Evolutionary conservation across 2,329 filamentous ascomycete genomes (phyloP).

Genomic region (Colletotrichum phormii): DNA sequence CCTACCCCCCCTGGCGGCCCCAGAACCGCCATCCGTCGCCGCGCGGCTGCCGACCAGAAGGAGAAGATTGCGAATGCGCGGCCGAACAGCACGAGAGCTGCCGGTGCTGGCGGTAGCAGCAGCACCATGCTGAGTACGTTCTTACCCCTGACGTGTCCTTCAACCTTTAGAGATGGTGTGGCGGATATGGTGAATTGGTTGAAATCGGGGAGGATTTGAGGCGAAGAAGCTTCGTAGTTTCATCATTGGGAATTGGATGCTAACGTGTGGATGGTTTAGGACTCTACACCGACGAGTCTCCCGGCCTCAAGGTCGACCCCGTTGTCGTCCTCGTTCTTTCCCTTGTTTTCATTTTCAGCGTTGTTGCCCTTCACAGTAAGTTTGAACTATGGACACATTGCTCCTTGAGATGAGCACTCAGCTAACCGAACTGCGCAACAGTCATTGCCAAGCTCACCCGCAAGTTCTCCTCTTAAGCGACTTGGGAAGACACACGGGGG

Average conservation of each 20-base stretch:
- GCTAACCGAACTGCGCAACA: slow-evolving; percentile 51
- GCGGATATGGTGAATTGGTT: not conserved
- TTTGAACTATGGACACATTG: slow-evolving; percentile 38
- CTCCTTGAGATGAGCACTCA: not conserved
- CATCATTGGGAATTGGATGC: slow-evolving; percentile 5
- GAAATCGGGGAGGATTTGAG: not conserved
- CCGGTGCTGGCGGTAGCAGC: slow-evolving; percentile 94
- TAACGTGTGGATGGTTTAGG: slow-evolving; percentile 59
- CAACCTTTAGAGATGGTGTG: not conserved
- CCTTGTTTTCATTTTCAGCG: slow-evolving; percentile 98
- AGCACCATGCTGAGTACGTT: slow-evolving; percentile 97
- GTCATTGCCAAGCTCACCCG: slow-evolving; percentile 96
- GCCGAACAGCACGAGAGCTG: slow-evolving; percentile 90
- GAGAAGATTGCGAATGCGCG: slow-evolving; percentile 95
- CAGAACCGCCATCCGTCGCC: slow-evolving; percentile 93
- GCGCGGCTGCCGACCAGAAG: slow-evolving; percentile 96
- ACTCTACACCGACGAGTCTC: slow-evolving; percentile 98
- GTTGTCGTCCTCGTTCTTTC: slow-evolving; percentile 97
- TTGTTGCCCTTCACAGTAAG: slow-evolving; percentile 97
- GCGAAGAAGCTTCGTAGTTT: not conserved
- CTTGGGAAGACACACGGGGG: not conserved
- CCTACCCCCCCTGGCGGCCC: slow-evolving; percentile 92
- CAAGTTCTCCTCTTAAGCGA: slow-evolving; percentile 77
- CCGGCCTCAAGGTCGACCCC: slow-evolving; percentile 96
- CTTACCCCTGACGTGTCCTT: not conserved